Conservation (phyloP, 768 basidiomycete genomes). For the Mycena leptocephala region DNA sequence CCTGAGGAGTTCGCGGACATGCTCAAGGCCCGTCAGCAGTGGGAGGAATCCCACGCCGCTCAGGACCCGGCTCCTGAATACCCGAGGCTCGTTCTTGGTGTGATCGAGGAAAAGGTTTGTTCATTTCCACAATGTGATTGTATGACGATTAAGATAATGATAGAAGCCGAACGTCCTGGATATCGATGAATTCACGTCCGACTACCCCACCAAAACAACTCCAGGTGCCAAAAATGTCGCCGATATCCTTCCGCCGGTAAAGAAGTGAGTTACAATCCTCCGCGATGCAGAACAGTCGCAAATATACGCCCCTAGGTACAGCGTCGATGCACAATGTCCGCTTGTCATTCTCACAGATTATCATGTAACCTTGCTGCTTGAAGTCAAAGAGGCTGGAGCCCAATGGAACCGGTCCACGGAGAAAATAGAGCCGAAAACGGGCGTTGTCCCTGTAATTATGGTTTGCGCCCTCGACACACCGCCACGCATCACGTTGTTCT, state of each 20-base stretch:
- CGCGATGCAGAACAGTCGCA: not conserved
- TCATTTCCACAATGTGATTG: not conserved
- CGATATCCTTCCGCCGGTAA: not conserved
- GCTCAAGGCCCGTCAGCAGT: not conserved
- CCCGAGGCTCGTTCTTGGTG: slow-evolving; percentile 2
- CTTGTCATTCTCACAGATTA: slow-evolving; percentile 8
- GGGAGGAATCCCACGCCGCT: not conserved
- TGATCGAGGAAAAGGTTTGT: slow-evolving; percentile 5
- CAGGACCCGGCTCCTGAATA: not conserved
- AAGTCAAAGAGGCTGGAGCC: not conserved
- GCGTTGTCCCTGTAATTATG: not conserved
- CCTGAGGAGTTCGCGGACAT: not conserved
- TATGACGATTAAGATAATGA: not conserved
- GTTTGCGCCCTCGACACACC: not conserved
- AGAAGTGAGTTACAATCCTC: not conserved
- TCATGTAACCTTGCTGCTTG: not conserved
- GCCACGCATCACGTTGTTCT: not conserved
- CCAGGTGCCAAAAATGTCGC: not conserved
- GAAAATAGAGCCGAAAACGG: not conserved
- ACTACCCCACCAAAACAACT: not conserved
- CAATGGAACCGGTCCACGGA: not conserved
- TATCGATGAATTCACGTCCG: not conserved
- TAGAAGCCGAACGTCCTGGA: not conserved
- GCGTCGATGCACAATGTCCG: not conserved
- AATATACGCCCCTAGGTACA: not conserved